Evolutionary conservation across 352 stramenopile species (phyloP), one percentile per base, ranked within the genome.

Genomic region (Phytophthora litchii): DNA sequence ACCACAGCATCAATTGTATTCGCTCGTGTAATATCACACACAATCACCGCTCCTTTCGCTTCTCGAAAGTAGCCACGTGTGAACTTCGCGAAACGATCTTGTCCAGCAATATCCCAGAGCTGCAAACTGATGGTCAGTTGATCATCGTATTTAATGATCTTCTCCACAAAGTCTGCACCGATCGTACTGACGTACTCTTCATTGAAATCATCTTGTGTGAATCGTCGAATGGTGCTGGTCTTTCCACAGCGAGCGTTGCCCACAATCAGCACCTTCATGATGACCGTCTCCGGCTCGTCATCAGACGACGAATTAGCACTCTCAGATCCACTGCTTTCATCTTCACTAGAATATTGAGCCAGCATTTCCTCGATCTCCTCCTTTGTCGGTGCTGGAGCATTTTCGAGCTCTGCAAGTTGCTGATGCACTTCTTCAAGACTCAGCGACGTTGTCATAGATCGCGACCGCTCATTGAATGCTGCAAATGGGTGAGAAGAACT

Each of bases 211-310:
- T 79, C 65, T 21, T 76, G 64, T 13, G 91, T 87, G 35, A 89
- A 92, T 3, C 83, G 78, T 16, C 81, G 76, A 54, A 95, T 95
- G 17, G 83, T 88, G 46, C 86, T 92, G 6, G 88, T 94, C 68
- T 96, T 96, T n/a, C 88, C 86, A 19, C 86, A 95, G 13, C 89
- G 89, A 27, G 86, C 86, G 38, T 95, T 96, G 40, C 88, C 88
- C 11, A 95, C 81, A 19, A 95, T 76, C n/a, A 95, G 55, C 27
- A 96, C 76, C 57, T 95, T 96, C 67, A 94, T 82, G 50, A 89
- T 91, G 25, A 89, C 65, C 1, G 70, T 80, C 48, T 90, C 76
- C 0, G 23, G 23, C 5, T 74, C 64, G 9, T 70, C 57, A 8
- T 34, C 57, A 0, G 48, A 66, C 7, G 53, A 67, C 8, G 45